A percentile compares a stretch with the other conserved stretches of the same genome.
phyloP scores from a whole-genome alignment of 345 rosid species.

The Odontarrhena argentea region DNA sequence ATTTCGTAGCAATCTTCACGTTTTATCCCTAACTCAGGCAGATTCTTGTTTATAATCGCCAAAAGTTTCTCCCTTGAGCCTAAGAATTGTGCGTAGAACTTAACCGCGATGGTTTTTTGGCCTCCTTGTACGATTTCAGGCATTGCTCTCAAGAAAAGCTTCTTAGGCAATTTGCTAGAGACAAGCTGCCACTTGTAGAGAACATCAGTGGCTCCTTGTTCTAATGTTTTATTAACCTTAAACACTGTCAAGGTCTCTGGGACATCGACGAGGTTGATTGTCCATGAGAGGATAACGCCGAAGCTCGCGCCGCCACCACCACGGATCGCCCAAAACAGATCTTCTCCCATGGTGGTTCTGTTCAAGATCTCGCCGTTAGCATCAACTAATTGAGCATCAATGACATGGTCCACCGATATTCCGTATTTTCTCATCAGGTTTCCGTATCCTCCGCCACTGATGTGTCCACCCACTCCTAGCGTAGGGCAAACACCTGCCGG shows the following conservation, averaged over 20 bases:
- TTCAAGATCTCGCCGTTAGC: slow-evolving; percentile 47
- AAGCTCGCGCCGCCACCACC: slow-evolving; percentile 65
- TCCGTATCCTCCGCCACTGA: slow-evolving; percentile 57
- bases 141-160: slow-evolving; percentile 44
- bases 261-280: slow-evolving; percentile 48
- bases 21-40: slow-evolving; percentile 45
- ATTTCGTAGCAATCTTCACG: slow-evolving; percentile 42
- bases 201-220: slow-evolving; percentile 37
- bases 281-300: slow-evolving; percentile 52
- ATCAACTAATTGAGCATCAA: slow-evolving; percentile 56
- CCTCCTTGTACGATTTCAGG: not conserved
- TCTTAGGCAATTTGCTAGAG: slow-evolving; percentile 27
- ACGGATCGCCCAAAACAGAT: slow-evolving; percentile 58
- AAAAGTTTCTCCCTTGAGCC: slow-evolving; percentile 32
- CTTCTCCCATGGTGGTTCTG: slow-evolving; percentile 54
- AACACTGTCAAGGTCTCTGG: slow-evolving; percentile 48
- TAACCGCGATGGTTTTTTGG: slow-evolving; percentile 34
- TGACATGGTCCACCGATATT: slow-evolving; percentile 48
- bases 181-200: slow-evolving; percentile 43
- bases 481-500: slow-evolving; percentile 50
- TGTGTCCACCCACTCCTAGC: slow-evolving; percentile 53
- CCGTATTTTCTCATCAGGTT: slow-evolving; percentile 57
- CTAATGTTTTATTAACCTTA: slow-evolving; percentile 30
- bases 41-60: slow-evolving; percentile 16
- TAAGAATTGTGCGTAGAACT: slow-evolving; percentile 40